Base-by-base conservation (phyloP, 2,329 filamentous ascomycete species). In the Polychaeton citri region DNA sequence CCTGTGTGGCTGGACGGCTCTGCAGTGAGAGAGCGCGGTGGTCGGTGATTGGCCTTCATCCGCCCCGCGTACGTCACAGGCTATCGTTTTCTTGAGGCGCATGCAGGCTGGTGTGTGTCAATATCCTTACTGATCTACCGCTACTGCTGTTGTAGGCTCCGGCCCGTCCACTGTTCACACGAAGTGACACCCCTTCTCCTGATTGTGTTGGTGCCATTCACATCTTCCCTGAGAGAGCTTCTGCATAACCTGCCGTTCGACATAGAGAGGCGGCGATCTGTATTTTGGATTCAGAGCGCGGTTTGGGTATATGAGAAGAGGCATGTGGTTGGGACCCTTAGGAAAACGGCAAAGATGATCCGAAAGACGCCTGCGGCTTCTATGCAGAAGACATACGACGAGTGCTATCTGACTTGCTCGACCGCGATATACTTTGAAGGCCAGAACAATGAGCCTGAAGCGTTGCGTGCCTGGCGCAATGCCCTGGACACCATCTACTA, bases 331-430 rank as follows among this genome's bases (percentile, higher is more conserved):
- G 34, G 20, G n/a, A 9, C 15, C 21, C 32, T 13, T 18, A 16
- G 24, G 4, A 19, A 19, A 7, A 10, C 28, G 7, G 20, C 18
- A 21, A 37, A 38, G 21, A 70, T 68, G 64, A 71, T 71, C 63
- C 66, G 68, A 54, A 65, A 65, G 58, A 76, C 76, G 54, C 66
- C 69, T 43, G 70, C 77, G 54, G 76, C 81, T 60, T 76, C 77
- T 43, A 76, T 95, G 59, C 88, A 96, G 65, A 95, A 94, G 72
- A 93, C 86, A 38, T 96, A 96, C 64, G 88, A 96, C 65, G 86
- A 96, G 60, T 87, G 82, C 60, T 95, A 94, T 63, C 65, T 95
- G 50, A 86, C 81, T 55, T 95, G 87, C 62, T 95, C 87, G 10
- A 96, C 87, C 2, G 88, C 88, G 26, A 83, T 94, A 36, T 95